Evolutionary conservation across 495 filamentous ascomycete genomes (phyloP).

Genomic region (Trichoderma reesei): DNA sequence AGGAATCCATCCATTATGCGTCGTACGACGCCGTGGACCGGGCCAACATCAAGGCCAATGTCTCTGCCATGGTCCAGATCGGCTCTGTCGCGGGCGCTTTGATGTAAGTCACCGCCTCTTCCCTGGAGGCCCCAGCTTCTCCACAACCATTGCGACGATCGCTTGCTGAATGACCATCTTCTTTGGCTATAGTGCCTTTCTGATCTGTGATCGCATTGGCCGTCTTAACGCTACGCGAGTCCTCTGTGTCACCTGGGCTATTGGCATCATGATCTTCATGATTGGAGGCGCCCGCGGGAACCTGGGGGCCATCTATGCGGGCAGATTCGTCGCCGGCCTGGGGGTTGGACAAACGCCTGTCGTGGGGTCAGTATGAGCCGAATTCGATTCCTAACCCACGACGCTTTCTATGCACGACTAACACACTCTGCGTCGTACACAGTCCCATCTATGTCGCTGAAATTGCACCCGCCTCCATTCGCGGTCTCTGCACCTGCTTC

Average conservation of each 20-base stretch:
- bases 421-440: not conserved
- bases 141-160: not conserved
- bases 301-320: conserved; percentile 55
- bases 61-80: conserved; percentile 65
- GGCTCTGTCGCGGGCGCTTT: conserved; percentile 56
- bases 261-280: conserved; percentile 62
- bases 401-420: not conserved
- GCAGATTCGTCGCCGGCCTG: conserved; percentile 57
- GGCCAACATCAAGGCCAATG: conserved; percentile 57
- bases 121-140: not conserved
- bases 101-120: conserved; percentile 26
- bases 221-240: conserved; percentile 61
- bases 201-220: conserved; percentile 57
- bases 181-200: conserved; percentile 38
- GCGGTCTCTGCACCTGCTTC: conserved; percentile 59
- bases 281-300: conserved; percentile 39
- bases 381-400: not conserved
- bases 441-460: conserved; percentile 48
- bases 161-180: not conserved
- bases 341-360: conserved; percentile 60
- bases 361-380: conserved; percentile 30
- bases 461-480: conserved; percentile 50
- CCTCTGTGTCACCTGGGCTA: conserved; percentile 55
- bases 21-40: conserved; percentile 41
- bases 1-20: conserved; percentile 47